Conservation (phyloP, 2,329 filamentous ascomycete species). For the Alternaria rosae region DNA sequence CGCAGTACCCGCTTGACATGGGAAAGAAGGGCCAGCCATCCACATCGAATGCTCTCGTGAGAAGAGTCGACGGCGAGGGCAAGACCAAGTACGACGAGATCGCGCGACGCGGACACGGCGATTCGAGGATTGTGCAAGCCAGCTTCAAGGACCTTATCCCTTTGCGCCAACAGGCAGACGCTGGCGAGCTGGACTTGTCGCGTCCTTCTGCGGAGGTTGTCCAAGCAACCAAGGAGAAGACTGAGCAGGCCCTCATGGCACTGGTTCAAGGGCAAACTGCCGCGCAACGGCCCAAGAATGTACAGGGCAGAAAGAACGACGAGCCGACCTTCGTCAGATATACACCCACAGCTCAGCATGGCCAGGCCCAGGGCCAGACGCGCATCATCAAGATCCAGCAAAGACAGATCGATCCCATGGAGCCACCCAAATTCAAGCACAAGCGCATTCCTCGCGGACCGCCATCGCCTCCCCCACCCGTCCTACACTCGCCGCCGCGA, state of each 20-base stretch:
- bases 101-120: conserved; percentile 84
- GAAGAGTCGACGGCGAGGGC: conserved; percentile 89
- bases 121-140: conserved; percentile 85
- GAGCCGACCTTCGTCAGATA: conserved; percentile 96
- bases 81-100: conserved; percentile 98
- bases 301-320: conserved; percentile 79
- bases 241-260: conserved; percentile 81
- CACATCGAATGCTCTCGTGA: conserved; percentile 84
- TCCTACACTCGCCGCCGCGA: conserved; percentile 92
- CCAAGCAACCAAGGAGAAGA: conserved; percentile 82
- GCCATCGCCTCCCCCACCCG: conserved; percentile 87
- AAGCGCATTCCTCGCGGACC: conserved; percentile 97
- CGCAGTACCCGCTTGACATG: conserved; percentile 96
- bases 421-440: conserved; percentile 97
- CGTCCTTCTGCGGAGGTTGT: conserved; percentile 87
- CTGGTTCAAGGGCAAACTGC: conserved; percentile 86
- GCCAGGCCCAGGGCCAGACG: conserved; percentile 82
- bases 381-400: conserved; percentile 99
- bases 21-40: conserved; percentile 70
- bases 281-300: conserved; percentile 94
- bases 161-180: conserved; percentile 88
- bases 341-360: conserved; percentile 97
- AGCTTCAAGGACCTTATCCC: conserved; percentile 98
- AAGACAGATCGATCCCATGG: conserved; percentile 91
- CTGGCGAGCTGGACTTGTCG: conserved; percentile 87